phyloP scores from a whole-genome alignment of 805 yeast genomes.

The Ogataea neopini region DNA sequence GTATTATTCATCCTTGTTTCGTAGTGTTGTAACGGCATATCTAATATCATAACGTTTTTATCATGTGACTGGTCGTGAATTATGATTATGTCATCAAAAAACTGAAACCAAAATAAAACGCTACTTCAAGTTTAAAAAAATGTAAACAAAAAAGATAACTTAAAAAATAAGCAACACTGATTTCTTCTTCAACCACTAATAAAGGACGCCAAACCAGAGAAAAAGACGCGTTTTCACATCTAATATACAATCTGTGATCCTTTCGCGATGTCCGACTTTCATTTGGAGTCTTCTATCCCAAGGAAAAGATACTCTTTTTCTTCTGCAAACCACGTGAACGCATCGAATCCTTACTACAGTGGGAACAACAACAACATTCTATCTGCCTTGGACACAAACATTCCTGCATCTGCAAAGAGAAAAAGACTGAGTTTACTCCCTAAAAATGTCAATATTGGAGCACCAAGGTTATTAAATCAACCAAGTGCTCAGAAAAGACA shows the following conservation, averaged over 20 bases:
- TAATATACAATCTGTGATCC: background rate
- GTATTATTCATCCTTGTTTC: too few relatives aligned
- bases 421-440: conserved; percentile 33
- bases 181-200: background rate
- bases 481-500: conserved; percentile 27
- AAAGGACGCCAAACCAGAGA: background rate
- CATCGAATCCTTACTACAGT: conserved; percentile 15
- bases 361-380: conserved; percentile 22
- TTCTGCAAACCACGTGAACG: conserved; percentile 17
- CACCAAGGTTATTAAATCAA: conserved; percentile 31
- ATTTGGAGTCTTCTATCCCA: conserved; percentile 21
- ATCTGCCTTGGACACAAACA: conserved; percentile 20
- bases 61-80: too few relatives aligned
- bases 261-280: conserved; percentile 22
- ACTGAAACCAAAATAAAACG: conserved; percentile 11
- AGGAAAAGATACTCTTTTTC: conserved; percentile 26
- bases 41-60: too few relatives aligned
- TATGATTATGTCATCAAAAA: background rate
- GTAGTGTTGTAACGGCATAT: too few relatives aligned
- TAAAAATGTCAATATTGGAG: conserved; percentile 32
- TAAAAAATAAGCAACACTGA: background rate
- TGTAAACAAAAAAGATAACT: conserved; percentile 9
- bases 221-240: background rate
- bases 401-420: conserved; percentile 24
- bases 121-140: conserved; percentile 1